Conservation (phyloP, 345 rosid species). For the Pugionium dolabratum region DNA sequence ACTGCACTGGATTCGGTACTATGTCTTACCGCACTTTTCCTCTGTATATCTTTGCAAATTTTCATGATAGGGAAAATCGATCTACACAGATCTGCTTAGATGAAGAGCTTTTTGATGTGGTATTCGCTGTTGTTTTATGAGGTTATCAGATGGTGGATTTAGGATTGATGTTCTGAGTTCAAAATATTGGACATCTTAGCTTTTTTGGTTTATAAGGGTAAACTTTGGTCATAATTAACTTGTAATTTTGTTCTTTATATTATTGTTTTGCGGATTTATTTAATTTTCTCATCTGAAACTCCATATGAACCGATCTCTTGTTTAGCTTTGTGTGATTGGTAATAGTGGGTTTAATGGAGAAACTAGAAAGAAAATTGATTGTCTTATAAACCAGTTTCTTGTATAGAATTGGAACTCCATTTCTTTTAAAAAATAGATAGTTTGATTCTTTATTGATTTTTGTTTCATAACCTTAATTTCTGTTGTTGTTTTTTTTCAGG, state of each 20-base stretch:
- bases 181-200: no score
- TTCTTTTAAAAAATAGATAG: background rate
- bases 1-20: slow-evolving; percentile 71
- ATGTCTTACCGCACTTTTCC: background rate
- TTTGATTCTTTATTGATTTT: no score
- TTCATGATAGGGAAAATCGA: slow-evolving; percentile 4
- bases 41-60: background rate
- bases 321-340: background rate
- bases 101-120: background rate
- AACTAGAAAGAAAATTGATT: background rate
- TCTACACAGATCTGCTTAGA: slow-evolving; percentile 24
- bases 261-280: background rate
- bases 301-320: background rate
- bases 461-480: no score
- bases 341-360: background rate
- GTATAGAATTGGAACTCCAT: background rate
- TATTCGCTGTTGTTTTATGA: background rate
- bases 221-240: background rate
- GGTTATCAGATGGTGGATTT: no score
- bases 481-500: slow-evolving; percentile 50
- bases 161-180: no score
- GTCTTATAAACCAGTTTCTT: background rate
- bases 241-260: background rate
- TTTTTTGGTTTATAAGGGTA: no score
- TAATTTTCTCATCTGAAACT: background rate